phyloP scores from a whole-genome alignment of 192 early-diverging fungal genomes.

The Podila verticillata region DNA sequence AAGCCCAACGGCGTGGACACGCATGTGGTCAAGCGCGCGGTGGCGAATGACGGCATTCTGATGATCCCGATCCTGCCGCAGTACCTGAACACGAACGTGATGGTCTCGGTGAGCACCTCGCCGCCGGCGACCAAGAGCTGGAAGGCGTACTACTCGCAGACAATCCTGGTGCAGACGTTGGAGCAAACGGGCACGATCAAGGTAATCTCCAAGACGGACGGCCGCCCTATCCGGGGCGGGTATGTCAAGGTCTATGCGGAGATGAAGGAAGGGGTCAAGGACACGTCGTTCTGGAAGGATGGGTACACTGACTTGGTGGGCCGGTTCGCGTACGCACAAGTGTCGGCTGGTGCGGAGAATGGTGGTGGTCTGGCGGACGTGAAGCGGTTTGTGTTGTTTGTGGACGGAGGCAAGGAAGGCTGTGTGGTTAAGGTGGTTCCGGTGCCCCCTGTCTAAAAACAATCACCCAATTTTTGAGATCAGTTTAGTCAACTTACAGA shows the following conservation, averaged over 20 bases:
- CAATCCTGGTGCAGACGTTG: conserved; percentile 49
- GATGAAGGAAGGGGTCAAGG: conserved; percentile 27
- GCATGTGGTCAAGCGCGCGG: conserved; percentile 25
- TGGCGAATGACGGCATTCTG: conserved; percentile 14
- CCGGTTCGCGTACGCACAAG: conserved; percentile 57
- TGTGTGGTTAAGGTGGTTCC: conserved; percentile 44
- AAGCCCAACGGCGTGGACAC: conserved; percentile 37
- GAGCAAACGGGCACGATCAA: conserved; percentile 53
- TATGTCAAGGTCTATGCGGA: conserved; percentile 64
- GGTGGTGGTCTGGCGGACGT: conserved; percentile 17
- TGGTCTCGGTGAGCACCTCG: conserved; percentile 33
- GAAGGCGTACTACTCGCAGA: conserved; percentile 56
- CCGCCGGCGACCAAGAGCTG: conserved; percentile 32
- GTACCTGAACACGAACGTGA: conserved; percentile 49
- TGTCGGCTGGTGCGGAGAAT: conserved; percentile 49
- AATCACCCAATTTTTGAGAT: neutral
- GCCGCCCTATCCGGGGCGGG: conserved; percentile 49
- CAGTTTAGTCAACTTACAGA: neutral
- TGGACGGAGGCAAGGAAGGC: conserved; percentile 43
- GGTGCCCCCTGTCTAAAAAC: conserved; percentile 33
- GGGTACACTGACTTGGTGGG: conserved; percentile 62
- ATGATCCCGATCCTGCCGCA: conserved; percentile 38
- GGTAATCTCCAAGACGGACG: conserved; percentile 35
- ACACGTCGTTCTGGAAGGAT: conserved; percentile 59
- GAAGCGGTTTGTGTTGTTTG: conserved; percentile 43